Percentiles rank a stretch among this genome's conserved stretches.
phyloP scores from a whole-genome alignment of 345 rosid species.

The Adansonia digitata region DNA sequence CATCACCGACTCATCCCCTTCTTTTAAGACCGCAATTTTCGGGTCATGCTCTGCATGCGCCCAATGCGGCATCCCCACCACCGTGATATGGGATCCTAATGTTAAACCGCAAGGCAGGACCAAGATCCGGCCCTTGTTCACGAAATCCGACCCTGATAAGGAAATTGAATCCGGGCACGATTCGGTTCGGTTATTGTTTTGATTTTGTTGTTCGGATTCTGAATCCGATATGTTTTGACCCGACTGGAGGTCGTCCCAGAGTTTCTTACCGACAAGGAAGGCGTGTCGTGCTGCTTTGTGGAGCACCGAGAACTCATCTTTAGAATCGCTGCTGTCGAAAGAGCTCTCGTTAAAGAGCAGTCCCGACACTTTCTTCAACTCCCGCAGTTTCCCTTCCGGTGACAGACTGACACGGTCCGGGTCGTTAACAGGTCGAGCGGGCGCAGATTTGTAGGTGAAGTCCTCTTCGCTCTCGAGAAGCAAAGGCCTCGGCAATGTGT shows the following conservation, averaged over 20 bases:
- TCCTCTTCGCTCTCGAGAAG: slow-evolving; percentile 18
- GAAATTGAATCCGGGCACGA: slow-evolving; percentile 55
- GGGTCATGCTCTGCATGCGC: slow-evolving; percentile 59
- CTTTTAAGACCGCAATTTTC: slow-evolving; percentile 34
- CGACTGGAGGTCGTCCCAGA: slow-evolving; percentile 48
- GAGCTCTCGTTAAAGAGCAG: slow-evolving; percentile 40
- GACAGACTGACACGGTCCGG: neutral
- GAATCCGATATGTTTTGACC: slow-evolving; percentile 18
- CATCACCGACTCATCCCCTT: slow-evolving; percentile 46
- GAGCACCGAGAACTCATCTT: slow-evolving; percentile 52
- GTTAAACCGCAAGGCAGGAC: slow-evolving; percentile 62
- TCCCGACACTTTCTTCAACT: slow-evolving; percentile 38
- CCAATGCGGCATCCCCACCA: slow-evolving; percentile 56
- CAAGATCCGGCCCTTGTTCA: slow-evolving; percentile 37
- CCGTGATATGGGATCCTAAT: slow-evolving; percentile 53
- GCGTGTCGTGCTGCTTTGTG: slow-evolving; percentile 51
- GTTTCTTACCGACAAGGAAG: slow-evolving; percentile 50
- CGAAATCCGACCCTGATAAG: slow-evolving; percentile 46
- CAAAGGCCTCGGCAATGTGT: slow-evolving; percentile 33
- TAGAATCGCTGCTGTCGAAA: slow-evolving; percentile 24
- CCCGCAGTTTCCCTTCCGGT: slow-evolving; percentile 24
- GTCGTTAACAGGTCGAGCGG: slow-evolving; percentile 6
- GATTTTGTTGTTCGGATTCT: slow-evolving; percentile 2
- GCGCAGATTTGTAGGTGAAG: slow-evolving; percentile 4
- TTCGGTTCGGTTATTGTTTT: slow-evolving; percentile 23